Conservation (phyloP, 2,329 filamentous ascomycete genomes). For the Penicillium sp. region DNA sequence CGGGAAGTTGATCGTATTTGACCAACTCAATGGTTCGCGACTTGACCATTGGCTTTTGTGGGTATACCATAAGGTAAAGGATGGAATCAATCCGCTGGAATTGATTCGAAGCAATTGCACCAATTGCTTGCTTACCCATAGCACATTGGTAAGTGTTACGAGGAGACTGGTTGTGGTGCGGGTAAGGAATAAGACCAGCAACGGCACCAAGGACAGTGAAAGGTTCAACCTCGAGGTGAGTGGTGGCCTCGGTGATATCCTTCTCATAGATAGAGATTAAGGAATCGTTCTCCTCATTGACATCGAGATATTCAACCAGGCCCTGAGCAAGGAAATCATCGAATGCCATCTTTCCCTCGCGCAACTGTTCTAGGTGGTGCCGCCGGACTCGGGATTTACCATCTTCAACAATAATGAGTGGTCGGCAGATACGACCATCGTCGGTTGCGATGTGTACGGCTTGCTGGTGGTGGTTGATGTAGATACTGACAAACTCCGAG, state of each 20-base stretch:
- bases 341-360: conserved; percentile 81
- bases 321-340: conserved; percentile 91
- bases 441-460: conserved; percentile 95
- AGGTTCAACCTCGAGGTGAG: conserved; percentile 95
- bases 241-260: conserved; percentile 78
- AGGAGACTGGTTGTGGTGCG: conserved; percentile 97
- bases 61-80: conserved; percentile 95
- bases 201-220: conserved; percentile 96
- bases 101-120: conserved; percentile 96
- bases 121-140: conserved; percentile 99
- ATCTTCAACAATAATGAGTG: conserved; percentile 92
- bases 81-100: conserved; percentile 96
- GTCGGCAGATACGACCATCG: conserved; percentile 92
- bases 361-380: conserved; percentile 75
- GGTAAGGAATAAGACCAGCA: conserved; percentile 93
- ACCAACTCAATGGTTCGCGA: conserved; percentile 95
- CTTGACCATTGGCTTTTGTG: conserved; percentile 95
- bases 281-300: conserved; percentile 97
- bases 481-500: conserved; percentile 94
- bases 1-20: conserved; percentile 95
- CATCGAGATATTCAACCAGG: conserved; percentile 92
- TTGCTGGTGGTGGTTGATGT: conserved; percentile 88
- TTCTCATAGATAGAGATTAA: conserved; percentile 88
- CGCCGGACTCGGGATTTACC: conserved; percentile 76
- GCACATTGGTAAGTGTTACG: conserved; percentile 99